Base-by-base conservation (phyloP, 768 basidiomycete species). In the Macrolepiota albuminosa region DNA sequence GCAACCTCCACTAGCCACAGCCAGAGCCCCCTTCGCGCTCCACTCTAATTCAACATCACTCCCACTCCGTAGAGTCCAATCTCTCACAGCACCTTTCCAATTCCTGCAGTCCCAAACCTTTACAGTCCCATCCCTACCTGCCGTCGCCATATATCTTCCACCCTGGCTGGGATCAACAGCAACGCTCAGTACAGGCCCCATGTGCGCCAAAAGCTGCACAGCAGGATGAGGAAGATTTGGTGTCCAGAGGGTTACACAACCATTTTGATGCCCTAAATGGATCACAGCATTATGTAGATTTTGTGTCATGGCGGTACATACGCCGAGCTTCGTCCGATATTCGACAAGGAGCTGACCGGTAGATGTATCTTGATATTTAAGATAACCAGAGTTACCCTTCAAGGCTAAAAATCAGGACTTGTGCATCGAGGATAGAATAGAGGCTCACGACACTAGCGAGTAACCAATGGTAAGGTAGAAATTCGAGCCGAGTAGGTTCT, bases 31-130 rank as follows among this genome's bases (percentile, higher is more conserved):
- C 67, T 85, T 86, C 63, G 86, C 85, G 66, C 93, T 95, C 89
- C 91, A 99, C 46, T 89, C 86, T 4, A 94, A 63, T 59, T 87
- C 88, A 0, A 85, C 69, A 54, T 78, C 84, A 3, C 81, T 72
- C 0, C 84, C 85, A 7, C 89, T 86, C 57, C 92, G 77, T 42
- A 89, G 78, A 9, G 72, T 76, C 93, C 95, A 78, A 72, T 88
- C 82, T 59, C 93, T 78, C 39, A 99, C 83, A 3, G 87, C 84
- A 8, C 91, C 89, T 64, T 90, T 93, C 95, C 95, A 98, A 75
- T 94, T 97, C 58, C 97, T 76, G 68, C 90, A 93, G 73, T 98
- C 97, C 97, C 97, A 99, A 1, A 98, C 80, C 67, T 98, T 98
- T 54, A 99, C 89, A 0, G 76, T 84, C 0, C 94, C 89, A 68